A percentile compares a stretch with the other conserved stretches of the same genome.
These are phyloP conservation scores for Oldenlandia corymbosa DNA, from an alignment of 257 asterid genomes.

Conservation along the genomic window DNA sequence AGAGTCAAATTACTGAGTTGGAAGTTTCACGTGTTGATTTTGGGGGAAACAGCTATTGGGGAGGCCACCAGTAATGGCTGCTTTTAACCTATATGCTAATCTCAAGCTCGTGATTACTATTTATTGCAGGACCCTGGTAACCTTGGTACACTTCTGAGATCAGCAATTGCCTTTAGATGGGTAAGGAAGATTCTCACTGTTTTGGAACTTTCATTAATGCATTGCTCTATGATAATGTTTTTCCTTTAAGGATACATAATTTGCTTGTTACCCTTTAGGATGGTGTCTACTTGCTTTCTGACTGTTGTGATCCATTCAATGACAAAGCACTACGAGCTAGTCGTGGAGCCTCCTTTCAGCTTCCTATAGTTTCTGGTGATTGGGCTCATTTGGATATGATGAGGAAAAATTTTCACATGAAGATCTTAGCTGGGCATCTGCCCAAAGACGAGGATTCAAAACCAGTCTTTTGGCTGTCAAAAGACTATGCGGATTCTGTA, in stretches of 20 bases:
- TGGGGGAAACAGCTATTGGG: background rate
- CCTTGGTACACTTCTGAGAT: constrained; percentile 82
- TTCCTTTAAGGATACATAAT: background rate
- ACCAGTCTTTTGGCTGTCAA: constrained; percentile 39
- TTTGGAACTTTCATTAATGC: background rate
- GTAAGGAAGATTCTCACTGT: constrained; percentile 31
- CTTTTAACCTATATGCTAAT: background rate
- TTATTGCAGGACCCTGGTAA: constrained; percentile 88
- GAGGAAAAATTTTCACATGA: constrained; percentile 44
- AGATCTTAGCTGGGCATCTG: constrained; percentile 82
- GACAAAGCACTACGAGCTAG: constrained; percentile 90
- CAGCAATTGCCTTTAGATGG: constrained; percentile 92
- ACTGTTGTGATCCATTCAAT: constrained; percentile 97
- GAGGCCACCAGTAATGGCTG: constrained; percentile 4
- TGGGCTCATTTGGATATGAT: constrained; percentile 52
- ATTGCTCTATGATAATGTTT: background rate
- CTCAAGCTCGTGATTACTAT: constrained; percentile 10
- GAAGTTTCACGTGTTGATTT: constrained; percentile 1
- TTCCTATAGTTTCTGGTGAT: constrained; percentile 68
- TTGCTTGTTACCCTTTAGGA: constrained; percentile 36
- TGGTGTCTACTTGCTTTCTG: constrained; percentile 78
- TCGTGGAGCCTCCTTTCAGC: constrained; percentile 91
- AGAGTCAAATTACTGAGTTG: background rate
- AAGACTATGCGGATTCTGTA: constrained; percentile 48
- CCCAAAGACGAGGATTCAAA: constrained; percentile 24